Percentiles rank a stretch among this genome's conserved stretches.
Conservation (phyloP, 2,329 filamentous ascomycete genomes). For the Monilinia aucupariae region DNA sequence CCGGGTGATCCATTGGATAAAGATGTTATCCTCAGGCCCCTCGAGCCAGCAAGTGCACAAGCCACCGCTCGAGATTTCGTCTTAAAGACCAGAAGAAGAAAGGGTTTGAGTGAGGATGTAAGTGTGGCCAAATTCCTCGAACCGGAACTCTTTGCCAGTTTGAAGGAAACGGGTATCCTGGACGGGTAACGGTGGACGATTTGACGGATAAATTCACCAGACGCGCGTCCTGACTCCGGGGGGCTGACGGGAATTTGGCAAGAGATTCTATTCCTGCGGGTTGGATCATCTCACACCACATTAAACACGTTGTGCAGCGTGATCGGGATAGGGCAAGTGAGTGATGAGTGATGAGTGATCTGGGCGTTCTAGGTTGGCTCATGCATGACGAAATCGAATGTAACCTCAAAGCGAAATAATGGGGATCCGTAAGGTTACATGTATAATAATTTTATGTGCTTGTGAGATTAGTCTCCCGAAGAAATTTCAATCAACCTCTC, state of each 20-base stretch:
- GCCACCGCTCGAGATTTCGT: constrained; percentile 94
- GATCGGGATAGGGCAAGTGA: background rate
- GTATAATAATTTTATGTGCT: background rate
- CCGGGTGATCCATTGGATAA: constrained; percentile 92
- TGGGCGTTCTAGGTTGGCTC: constrained; percentile 7
- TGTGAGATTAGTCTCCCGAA: too few relatives aligned
- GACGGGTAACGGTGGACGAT: constrained; percentile 45
- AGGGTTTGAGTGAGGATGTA: constrained; percentile 92
- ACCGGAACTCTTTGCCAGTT: constrained; percentile 80
- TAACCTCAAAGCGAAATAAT: constrained; percentile 9
- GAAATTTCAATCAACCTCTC: too few relatives aligned
- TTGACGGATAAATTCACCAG: background rate
- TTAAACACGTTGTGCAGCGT: background rate
- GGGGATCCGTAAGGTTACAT: background rate
- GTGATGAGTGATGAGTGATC: background rate
- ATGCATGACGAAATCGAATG: constrained; percentile 6
- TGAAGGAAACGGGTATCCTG: constrained; percentile 84
- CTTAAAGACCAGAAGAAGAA: constrained; percentile 86
- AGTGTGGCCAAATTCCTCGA: constrained; percentile 95
- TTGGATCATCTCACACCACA: background rate
- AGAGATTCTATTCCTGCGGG: background rate
- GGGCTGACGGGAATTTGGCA: background rate
- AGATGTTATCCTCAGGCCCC: constrained; percentile 71
- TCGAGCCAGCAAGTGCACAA: constrained; percentile 84
- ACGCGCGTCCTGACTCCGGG: constrained; percentile 1